Conservation (phyloP, 108 stramenopile species). For the Aurantiochytrium sp. region DNA sequence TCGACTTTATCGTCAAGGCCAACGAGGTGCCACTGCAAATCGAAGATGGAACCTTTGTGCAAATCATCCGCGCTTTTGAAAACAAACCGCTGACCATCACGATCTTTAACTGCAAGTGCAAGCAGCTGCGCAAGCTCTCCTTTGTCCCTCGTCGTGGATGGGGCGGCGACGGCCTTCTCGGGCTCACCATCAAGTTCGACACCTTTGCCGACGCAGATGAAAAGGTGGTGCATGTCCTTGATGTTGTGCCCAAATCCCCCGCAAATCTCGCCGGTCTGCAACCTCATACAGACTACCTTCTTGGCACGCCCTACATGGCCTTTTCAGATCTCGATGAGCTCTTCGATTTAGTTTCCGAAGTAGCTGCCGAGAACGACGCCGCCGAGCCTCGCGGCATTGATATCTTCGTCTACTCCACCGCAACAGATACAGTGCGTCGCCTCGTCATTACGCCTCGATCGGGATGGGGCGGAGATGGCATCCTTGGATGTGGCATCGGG, state of each 20-base stretch:
- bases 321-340: neutral
- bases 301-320: conserved; percentile 30
- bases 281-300: conserved; percentile 40
- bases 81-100: conserved; percentile 22
- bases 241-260: conserved; percentile 43
- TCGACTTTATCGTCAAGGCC: conserved; percentile 83
- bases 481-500: neutral
- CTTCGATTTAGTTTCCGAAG: conserved; percentile 16
- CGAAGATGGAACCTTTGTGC: conserved; percentile 24
- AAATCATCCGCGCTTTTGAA: neutral
- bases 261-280: conserved; percentile 40
- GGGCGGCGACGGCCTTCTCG: conserved; percentile 85
- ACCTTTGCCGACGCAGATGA: conserved; percentile 76
- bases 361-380: neutral
- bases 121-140: conserved; percentile 61
- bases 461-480: neutral
- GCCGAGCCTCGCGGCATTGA: neutral
- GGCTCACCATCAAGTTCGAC: conserved; percentile 89
- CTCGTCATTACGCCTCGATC: neutral
- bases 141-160: conserved; percentile 70
- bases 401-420: neutral
- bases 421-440: neutral
- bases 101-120: conserved; percentile 76
- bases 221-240: conserved; percentile 65
- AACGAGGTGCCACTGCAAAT: conserved; percentile 3